These are phyloP conservation scores for Jacaranda mimosifolia DNA, from an alignment of 257 asterid species.

Conservation along the genomic window DNA sequence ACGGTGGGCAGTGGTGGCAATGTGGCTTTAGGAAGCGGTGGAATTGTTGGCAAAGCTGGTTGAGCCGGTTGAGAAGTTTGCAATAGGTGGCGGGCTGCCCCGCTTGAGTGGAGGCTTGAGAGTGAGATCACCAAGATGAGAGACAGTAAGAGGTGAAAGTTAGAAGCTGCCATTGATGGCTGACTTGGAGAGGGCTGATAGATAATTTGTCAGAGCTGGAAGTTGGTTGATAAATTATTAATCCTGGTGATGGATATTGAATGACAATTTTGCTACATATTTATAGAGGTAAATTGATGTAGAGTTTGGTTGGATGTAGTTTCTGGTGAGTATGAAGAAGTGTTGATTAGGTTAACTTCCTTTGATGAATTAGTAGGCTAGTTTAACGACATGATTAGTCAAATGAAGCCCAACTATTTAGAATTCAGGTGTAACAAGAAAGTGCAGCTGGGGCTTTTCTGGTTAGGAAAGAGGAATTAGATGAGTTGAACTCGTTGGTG, in stretches of 20 bases:
- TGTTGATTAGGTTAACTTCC: not conserved
- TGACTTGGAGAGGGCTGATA: not conserved
- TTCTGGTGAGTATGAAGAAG: not conserved
- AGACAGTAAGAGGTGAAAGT: conserved; percentile 22
- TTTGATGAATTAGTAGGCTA: not conserved
- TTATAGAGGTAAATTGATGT: conserved; percentile 15
- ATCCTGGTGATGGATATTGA: not conserved
- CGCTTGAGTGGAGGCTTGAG: conserved; percentile 26
- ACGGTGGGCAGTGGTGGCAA: conserved; percentile 37
- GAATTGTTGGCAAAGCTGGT: conserved; percentile 30
- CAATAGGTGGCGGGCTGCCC: conserved; percentile 41
- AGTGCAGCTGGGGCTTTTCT: not conserved
- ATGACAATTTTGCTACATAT: not conserved
- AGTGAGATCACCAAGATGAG: conserved; percentile 30
- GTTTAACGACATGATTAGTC: not conserved
- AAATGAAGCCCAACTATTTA: not conserved
- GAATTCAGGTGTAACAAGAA: conserved; percentile 15
- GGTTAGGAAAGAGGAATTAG: not conserved
- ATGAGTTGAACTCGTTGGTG: not conserved
- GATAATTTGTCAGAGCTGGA: not conserved
- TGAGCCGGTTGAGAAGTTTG: conserved; percentile 42
- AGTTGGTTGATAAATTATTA: not conserved
- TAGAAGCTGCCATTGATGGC: not conserved
- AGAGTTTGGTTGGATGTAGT: not conserved
- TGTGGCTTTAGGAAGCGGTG: conserved; percentile 28